These are phyloP conservation scores for Centrapalus pauciflorus DNA, from an alignment of 129 eudicot genomes.

Conservation along the genomic window DNA sequence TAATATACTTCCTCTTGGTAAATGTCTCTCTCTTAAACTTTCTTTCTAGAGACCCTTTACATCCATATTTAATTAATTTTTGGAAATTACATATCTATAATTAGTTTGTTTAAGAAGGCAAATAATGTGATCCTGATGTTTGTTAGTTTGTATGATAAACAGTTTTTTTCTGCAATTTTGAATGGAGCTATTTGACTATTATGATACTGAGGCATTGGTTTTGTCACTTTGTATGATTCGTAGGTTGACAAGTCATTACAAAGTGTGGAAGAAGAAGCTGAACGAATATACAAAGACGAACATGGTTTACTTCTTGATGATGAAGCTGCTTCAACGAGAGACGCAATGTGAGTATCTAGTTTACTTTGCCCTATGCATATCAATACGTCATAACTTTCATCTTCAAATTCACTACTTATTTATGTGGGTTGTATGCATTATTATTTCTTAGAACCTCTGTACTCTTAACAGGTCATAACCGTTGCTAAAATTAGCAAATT, in stretches of 20 bases:
- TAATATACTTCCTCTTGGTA: too few species aligned
- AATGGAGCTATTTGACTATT: neutral
- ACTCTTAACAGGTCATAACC: too few species aligned
- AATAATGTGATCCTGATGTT: neutral
- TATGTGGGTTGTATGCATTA: neutral
- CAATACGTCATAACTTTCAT: neutral
- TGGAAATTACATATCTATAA: neutral
- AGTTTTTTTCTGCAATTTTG: neutral
- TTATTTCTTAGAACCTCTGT: too few species aligned
- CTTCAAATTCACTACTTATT: neutral
- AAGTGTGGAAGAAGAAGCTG: conserved; percentile 98
- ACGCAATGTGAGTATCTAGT: conserved; percentile 72
- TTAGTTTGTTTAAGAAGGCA: neutral
- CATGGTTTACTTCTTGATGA: conserved; percentile 79
- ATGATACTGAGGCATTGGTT: neutral
- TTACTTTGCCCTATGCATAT: neutral
- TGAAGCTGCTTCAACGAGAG: conserved; percentile 95
- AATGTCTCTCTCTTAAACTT: too few species aligned
- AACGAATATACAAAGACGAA: conserved; percentile 87
- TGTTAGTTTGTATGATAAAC: neutral
- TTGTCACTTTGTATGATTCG: conserved; percentile 5
- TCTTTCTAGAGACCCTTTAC: too few species aligned
- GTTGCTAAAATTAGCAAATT: too few species aligned
- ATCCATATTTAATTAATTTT: neutral
- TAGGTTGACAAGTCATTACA: conserved; percentile 90